Conservation (phyloP, 208 protist species). For the Leishmania martiniquensis region DNA sequence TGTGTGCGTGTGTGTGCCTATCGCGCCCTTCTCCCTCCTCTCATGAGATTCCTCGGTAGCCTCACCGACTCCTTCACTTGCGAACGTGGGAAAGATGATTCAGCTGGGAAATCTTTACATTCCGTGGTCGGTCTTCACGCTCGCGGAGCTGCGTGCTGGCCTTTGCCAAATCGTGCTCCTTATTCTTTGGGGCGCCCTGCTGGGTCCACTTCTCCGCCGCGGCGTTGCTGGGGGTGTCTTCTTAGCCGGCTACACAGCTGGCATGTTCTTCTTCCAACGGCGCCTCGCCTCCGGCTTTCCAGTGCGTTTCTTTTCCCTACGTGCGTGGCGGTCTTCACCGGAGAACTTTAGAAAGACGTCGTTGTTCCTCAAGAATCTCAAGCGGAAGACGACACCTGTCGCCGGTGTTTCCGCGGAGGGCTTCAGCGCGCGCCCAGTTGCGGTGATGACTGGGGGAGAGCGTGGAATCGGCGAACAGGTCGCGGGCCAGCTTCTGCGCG, state of each 20-base stretch:
- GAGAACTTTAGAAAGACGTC: constrained; percentile 53
- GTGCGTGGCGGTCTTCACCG: constrained; percentile 31
- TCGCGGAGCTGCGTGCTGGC: constrained; percentile 42
- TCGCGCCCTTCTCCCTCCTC: not conserved
- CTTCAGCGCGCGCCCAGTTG: constrained; percentile 28
- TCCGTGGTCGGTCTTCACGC: constrained; percentile 33
- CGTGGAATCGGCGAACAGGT: constrained; percentile 50
- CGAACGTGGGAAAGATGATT: constrained; percentile 15
- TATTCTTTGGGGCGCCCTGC: not conserved
- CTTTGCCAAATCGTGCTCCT: constrained; percentile 39
- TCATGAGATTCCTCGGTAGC: not conserved
- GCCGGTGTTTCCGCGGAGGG: not conserved
- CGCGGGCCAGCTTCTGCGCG: constrained; percentile 37
- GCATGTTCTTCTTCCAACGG: constrained; percentile 48
- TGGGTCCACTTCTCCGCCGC: constrained; percentile 11
- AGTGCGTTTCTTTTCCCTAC: constrained; percentile 35
- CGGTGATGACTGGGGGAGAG: constrained; percentile 52
- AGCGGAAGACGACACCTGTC: constrained; percentile 5
- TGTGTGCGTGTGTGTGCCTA: not conserved
- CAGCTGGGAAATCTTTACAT: constrained; percentile 34
- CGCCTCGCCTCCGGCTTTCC: constrained; percentile 53
- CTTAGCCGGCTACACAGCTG: constrained; percentile 19
- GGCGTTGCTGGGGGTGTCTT: constrained; percentile 1
- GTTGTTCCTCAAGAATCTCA: constrained; percentile 20
- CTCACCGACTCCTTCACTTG: not conserved